Evolutionary conservation across 2,329 filamentous ascomycete species (phyloP), one percentile per base, ranked within the genome.

Genomic region (Aspergillus hiratsukae): DNA sequence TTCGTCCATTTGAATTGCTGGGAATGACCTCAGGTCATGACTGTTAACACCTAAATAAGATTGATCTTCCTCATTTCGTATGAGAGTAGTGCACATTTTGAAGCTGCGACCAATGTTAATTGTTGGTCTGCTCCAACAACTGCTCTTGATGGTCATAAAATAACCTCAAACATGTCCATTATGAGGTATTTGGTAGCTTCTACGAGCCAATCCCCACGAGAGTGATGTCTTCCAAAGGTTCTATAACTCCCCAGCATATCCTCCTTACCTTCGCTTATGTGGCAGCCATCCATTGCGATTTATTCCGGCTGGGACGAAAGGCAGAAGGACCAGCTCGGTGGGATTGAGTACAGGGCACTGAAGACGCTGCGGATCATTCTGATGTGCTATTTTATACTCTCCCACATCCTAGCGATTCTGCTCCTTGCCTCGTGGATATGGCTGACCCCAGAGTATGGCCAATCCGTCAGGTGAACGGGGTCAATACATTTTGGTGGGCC

Each of bases 271-370:
- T 97, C 97, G 70, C 81, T 97, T 51, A 95, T 90, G 72, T 97
- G 90, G 82, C 87, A 91, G 54, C 89, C 92, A 3, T 97, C 93
- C 0, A 83, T 96, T 54, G 92, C 89, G 29, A 86, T 93, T 60
- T 97, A 97, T 72, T 96, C 92, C 4, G 87, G 88, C 37, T 97
- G 97, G 62, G 88, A 87, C 0, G 88, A 94, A 61, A 89, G 92
- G 61, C 91, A 97, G 73, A 84, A 92, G 64, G 91, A 97, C 69
- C 93, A 97, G 73, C 78, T 97, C 1, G 93, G 93, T 5, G 93
- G 93, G 8, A 96, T 97, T 60, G 93, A 97, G 72, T 97, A 97
- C 68, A 86, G 93, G 9, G 89, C 91, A 0, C 72, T 97, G 59
- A 93, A 96, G 72, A 89, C 90, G 1, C 76, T 97, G 50, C 88